A percentile compares a stretch with the other conserved stretches of the same genome.
phyloP scores from a whole-genome alignment of 148 eudicot genomes.

The Persicaria tinctoria region DNA sequence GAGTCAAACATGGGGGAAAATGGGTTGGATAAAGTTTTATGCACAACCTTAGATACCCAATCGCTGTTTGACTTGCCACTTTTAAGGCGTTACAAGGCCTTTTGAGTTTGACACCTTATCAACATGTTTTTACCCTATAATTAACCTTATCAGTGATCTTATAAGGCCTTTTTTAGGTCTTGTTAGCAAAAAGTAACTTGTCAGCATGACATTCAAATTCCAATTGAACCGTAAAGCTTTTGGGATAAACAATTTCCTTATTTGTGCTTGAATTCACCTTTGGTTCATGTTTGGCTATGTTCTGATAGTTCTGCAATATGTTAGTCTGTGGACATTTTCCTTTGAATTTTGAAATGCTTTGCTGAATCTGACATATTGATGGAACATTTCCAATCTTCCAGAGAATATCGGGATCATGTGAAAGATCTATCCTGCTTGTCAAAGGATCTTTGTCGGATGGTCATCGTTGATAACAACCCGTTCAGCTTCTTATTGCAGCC shows the following conservation, averaged over 20 bases:
- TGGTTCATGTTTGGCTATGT: background rate
- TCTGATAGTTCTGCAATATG: background rate
- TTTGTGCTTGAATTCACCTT: background rate
- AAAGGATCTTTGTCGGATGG: conserved; percentile 64
- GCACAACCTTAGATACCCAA: too few relatives aligned
- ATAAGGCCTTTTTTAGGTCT: too few relatives aligned
- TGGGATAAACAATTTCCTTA: background rate
- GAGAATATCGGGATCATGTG: conserved; percentile 91
- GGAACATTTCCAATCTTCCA: conserved; percentile 18
- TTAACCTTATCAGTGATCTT: too few relatives aligned
- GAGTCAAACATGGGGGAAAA: background rate
- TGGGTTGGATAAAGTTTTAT: too few relatives aligned
- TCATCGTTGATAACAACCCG: conserved; percentile 91
- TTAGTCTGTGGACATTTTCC: background rate
- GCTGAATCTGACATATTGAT: background rate
- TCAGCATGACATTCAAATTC: background rate
- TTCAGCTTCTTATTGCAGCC: conserved; percentile 97
- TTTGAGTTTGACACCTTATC: too few relatives aligned
- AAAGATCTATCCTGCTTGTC: conserved; percentile 78
- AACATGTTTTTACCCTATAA: too few relatives aligned
- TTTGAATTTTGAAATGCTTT: background rate
- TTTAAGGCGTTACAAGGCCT: too few relatives aligned
- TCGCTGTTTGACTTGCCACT: too few relatives aligned
- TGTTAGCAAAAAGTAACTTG: too few relatives aligned
- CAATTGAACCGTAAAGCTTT: background rate